A percentile compares a stretch with the other conserved stretches of the same genome.
Evolutionary conservation across 106 monocot genomes (phyloP).

Genomic region (Allium cepa): DNA sequence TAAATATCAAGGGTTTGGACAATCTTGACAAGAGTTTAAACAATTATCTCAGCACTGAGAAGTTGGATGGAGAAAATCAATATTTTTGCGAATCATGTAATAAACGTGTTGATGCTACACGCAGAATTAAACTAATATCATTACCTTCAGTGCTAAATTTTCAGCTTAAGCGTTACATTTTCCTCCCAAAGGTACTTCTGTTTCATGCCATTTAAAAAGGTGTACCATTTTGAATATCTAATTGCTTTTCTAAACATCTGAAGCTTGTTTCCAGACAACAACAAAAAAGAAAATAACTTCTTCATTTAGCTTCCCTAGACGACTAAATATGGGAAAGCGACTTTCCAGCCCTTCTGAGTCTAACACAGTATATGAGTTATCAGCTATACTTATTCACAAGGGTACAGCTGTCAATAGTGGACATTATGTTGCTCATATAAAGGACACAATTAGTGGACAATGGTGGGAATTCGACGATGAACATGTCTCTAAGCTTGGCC

Average conservation of each 20-base stretch:
- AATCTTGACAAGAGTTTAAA: constrained; percentile 76
- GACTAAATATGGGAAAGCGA: constrained; percentile 57
- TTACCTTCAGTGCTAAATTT: constrained; percentile 88
- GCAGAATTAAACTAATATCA: constrained; percentile 70
- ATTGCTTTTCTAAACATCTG: too few species aligned
- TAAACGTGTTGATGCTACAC: constrained; percentile 79
- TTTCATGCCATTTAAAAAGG: neutral
- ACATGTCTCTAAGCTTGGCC: constrained; percentile 72
- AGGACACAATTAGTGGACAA: constrained; percentile 65
- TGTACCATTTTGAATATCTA: too few species aligned
- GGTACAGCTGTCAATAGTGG: constrained; percentile 88
- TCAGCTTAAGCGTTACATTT: constrained; percentile 91
- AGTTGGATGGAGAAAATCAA: constrained; percentile 91
- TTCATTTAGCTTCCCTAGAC: constrained; percentile 74
- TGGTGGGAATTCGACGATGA: constrained; percentile 99
- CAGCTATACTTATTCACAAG: constrained; percentile 98
- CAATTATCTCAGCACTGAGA: constrained; percentile 79
- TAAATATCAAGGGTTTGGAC: constrained; percentile 84
- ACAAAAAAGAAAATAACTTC: constrained; percentile 95
- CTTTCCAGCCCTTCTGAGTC: constrained; percentile 28
- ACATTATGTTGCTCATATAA: constrained; percentile 96
- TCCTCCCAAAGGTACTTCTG: constrained; percentile 72
- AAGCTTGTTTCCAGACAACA: constrained; percentile 50
- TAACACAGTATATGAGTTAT: constrained; percentile 58
- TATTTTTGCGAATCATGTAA: constrained; percentile 89